Evolutionary conservation across 2,329 filamentous ascomycete species (phyloP).

Genomic region (Fusarium guadeloupense): DNA sequence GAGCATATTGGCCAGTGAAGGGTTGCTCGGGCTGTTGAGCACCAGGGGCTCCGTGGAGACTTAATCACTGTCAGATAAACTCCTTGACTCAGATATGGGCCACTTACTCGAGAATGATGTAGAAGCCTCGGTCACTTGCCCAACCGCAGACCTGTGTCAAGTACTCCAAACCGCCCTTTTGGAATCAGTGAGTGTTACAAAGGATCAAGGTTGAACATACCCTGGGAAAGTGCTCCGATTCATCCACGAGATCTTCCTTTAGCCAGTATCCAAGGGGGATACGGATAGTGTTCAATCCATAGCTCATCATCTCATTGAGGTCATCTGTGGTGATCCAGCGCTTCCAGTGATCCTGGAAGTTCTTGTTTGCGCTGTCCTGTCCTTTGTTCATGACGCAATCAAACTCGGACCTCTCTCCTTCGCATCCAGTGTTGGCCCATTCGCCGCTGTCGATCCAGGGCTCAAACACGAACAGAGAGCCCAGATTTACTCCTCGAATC

Average conservation of each 20-base stretch:
- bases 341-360: slow-evolving; percentile 61
- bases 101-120: slow-evolving; percentile 59
- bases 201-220: not conserved
- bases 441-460: slow-evolving; percentile 60
- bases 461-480: slow-evolving; percentile 62
- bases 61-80: not conserved
- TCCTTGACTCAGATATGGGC: rapidly evolving
- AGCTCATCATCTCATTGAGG: slow-evolving; percentile 58
- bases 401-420: slow-evolving; percentile 58
- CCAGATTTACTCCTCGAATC: slow-evolving; percentile 65
- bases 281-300: slow-evolving; percentile 62
- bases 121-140: slow-evolving; percentile 59
- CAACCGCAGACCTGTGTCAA: slow-evolving; percentile 57
- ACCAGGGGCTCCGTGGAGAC: slow-evolving; percentile 60
- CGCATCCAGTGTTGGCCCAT: slow-evolving; percentile 61
- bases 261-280: slow-evolving; percentile 67
- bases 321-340: slow-evolving; percentile 60
- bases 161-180: slow-evolving; percentile 54
- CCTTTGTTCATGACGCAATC: slow-evolving; percentile 62
- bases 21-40: slow-evolving; percentile 57
- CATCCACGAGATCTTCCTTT: slow-evolving; percentile 58
- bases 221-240: slow-evolving; percentile 60
- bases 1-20: slow-evolving; percentile 55
- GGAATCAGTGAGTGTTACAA: not conserved
- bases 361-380: slow-evolving; percentile 56